A percentile compares a stretch with the other conserved stretches of the same genome.
phyloP scores from a whole-genome alignment of 768 basidiomycete species.

The Boletus reticuloceps region DNA sequence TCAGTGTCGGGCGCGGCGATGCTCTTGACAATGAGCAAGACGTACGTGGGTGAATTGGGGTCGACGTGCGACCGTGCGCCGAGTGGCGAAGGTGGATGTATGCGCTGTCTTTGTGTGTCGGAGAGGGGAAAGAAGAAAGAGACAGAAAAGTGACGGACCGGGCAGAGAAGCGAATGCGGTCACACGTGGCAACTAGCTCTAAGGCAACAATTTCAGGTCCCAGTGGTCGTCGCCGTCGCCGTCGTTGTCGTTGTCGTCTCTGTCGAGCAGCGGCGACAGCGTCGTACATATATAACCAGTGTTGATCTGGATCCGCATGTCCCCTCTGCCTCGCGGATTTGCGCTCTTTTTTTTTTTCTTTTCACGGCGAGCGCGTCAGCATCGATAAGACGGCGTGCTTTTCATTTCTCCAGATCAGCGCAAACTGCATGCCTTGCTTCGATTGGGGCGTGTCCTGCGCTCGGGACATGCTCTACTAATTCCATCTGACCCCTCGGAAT shows the following conservation, averaged over 20 bases:
- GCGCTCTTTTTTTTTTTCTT: conserved; percentile 13
- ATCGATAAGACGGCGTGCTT: conserved; percentile 29
- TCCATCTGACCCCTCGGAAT: conserved; percentile 17
- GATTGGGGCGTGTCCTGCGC: conserved; percentile 15
- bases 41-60: conserved; percentile 6
- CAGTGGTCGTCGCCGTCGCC: not conserved
- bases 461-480: conserved; percentile 19
- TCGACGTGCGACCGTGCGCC: conserved; percentile 5
- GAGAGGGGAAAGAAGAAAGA: not conserved
- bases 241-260: conserved; percentile 2
- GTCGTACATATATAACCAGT: conserved; percentile 13
- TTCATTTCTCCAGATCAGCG: conserved; percentile 33
- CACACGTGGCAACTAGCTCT: conserved; percentile 15
- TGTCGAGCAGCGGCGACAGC: not conserved
- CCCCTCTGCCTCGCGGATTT: conserved; percentile 27
- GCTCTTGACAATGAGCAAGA: not conserved
- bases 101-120: conserved; percentile 9
- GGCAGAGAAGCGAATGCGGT: conserved; percentile 6
- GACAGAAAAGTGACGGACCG: conserved; percentile 6
- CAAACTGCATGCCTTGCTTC: conserved; percentile 18
- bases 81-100: conserved; percentile 8
- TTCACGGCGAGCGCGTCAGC: conserved; percentile 9
- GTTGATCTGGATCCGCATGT: conserved; percentile 25
- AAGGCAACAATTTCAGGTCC: not conserved
- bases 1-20: not conserved